Conservation (phyloP, 768 basidiomycete species). For the Boletus pseudopeckii region DNA sequence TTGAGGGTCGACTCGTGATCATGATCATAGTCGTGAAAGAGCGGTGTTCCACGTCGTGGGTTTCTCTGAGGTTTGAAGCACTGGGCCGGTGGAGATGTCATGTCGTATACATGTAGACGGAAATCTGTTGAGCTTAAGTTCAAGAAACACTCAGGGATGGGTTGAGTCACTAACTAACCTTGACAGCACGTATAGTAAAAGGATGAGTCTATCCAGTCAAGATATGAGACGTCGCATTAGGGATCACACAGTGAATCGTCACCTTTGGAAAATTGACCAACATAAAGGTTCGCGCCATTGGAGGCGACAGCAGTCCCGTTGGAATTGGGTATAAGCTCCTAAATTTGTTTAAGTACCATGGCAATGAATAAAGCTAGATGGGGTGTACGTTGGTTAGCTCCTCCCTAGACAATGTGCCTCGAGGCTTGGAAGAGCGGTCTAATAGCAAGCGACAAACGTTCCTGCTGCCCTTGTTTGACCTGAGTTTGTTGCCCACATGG, state of each 20-base stretch:
- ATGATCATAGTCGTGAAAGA: conserved; percentile 28
- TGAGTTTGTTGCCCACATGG: conserved; percentile 49
- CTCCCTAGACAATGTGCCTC: conserved; percentile 43
- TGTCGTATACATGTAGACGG: conserved; percentile 84
- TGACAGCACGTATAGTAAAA: conserved; percentile 94
- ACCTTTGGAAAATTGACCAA: conserved; percentile 82
- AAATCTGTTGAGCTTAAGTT: conserved; percentile 56
- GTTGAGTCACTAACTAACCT: conserved; percentile 42
- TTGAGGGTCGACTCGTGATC: conserved; percentile 50
- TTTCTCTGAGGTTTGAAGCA: conserved; percentile 15
- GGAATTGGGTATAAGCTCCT: conserved; percentile 77
- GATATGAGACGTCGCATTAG: conserved; percentile 1
- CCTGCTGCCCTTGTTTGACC: conserved; percentile 36
- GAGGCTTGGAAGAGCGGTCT: conserved; percentile 37
- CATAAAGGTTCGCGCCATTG: conserved; percentile 74
- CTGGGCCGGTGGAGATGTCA: conserved; percentile 45
- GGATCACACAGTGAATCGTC: not conserved
- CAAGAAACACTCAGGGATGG: not conserved
- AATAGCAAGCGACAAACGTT: conserved; percentile 52
- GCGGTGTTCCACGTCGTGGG: conserved; percentile 14
- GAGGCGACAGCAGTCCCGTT: conserved; percentile 76
- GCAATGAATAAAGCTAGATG: not conserved
- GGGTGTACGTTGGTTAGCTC: conserved; percentile 51
- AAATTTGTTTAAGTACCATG: conserved; percentile 1
- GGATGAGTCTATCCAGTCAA: conserved; percentile 58